phyloP scores from a whole-genome alignment of 1,284 basidiomycete species.

The Anthracocystis panici-leucophaei region DNA sequence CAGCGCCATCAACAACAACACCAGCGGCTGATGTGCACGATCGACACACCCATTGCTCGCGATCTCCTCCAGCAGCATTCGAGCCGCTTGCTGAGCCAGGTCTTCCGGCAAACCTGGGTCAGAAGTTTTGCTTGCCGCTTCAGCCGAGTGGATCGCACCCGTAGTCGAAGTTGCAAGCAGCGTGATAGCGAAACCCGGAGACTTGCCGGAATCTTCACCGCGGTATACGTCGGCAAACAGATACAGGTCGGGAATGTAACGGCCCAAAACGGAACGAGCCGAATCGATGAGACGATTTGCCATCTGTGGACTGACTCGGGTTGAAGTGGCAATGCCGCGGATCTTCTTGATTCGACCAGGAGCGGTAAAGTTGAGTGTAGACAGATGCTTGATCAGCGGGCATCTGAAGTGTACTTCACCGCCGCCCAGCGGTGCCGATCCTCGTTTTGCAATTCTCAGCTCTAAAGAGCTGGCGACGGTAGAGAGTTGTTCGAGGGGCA shows the following conservation, averaged over 20 bases:
- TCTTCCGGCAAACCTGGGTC: conserved; percentile 84
- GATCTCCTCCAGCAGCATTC: conserved; percentile 83
- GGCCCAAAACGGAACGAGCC: conserved; percentile 88
- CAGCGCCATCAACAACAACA: conserved; percentile 89
- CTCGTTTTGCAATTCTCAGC: conserved; percentile 87
- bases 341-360: conserved; percentile 92
- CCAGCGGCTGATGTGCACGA: conserved; percentile 86
- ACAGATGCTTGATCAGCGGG: conserved; percentile 87
- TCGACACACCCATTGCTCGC: conserved; percentile 89
- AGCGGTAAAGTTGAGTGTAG: conserved; percentile 86
- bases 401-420: conserved; percentile 94
- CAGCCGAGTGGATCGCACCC: conserved; percentile 85
- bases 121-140: conserved; percentile 77
- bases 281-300: conserved; percentile 97
- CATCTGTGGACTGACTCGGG: conserved; percentile 93
- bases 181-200: conserved; percentile 93
- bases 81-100: conserved; percentile 83
- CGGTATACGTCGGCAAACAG: conserved; percentile 98
- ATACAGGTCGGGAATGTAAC: conserved; percentile 97
- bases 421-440: conserved; percentile 89
- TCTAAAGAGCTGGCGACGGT: conserved; percentile 63
- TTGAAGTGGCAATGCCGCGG: conserved; percentile 82
- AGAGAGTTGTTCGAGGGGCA: conserved; percentile 50
- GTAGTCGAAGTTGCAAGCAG: conserved; percentile 93
- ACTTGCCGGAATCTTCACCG: conserved; percentile 95